Evolutionary conservation across 2,329 filamentous ascomycete genomes (phyloP).

Genomic region (Endothia cerciana): DNA sequence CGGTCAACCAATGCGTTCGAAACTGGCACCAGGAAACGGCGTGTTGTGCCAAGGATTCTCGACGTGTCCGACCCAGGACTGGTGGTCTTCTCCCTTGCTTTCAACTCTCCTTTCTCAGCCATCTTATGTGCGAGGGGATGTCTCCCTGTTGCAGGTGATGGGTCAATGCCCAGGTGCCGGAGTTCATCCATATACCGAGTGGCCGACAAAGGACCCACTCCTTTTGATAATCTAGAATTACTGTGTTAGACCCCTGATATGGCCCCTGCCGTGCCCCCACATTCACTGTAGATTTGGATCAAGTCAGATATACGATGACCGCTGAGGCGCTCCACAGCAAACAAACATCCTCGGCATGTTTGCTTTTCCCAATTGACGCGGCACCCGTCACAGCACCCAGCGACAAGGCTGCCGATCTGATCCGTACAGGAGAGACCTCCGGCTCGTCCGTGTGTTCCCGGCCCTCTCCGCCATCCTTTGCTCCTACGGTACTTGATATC

Average conservation of each 20-base stretch:
- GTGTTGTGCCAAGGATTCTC: not conserved
- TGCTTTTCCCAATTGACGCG: conserved; percentile 2
- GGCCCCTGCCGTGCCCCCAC: not conserved
- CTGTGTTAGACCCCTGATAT: not conserved
- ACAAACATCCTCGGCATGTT: conserved; percentile 5
- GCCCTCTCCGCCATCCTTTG: not conserved
- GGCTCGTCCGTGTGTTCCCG: not conserved
- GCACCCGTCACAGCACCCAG: not conserved
- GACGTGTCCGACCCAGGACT: not conserved
- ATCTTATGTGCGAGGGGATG: no score
- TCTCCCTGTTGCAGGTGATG: not conserved
- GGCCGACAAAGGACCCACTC: not conserved
- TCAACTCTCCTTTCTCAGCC: no score
- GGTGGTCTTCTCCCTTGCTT: no score
- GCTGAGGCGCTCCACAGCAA: not conserved
- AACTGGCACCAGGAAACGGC: not conserved
- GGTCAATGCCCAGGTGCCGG: not conserved
- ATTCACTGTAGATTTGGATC: not conserved
- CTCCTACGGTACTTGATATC: not conserved
- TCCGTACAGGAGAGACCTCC: not conserved
- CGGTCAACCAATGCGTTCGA: not conserved
- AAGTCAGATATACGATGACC: not conserved
- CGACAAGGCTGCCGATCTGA: conserved; percentile 1
- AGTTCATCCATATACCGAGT: not conserved
- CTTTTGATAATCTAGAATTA: not conserved